Percentiles rank a stretch among this genome's conserved stretches.
Conservation (phyloP, 257 asterid genomes). For the Paulownia fortunei region DNA sequence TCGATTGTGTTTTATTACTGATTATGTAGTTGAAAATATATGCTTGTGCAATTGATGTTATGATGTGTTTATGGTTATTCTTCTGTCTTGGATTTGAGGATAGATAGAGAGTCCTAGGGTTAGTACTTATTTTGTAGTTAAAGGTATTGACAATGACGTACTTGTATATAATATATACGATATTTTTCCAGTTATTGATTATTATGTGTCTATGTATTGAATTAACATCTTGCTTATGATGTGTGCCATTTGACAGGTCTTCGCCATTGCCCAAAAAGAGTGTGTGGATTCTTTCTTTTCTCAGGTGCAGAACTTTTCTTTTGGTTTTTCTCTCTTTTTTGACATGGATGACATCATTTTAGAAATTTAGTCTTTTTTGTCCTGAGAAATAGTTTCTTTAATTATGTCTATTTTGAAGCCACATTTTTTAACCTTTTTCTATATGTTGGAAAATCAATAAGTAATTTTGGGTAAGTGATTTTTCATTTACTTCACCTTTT, state of each 20-base stretch:
- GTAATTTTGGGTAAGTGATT: background rate
- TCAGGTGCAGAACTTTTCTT: conserved; percentile 59
- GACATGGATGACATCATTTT: background rate
- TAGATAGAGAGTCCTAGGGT: no score
- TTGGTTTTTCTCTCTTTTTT: background rate
- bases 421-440: background rate
- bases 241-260: conserved; percentile 65
- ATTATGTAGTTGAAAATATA: background rate
- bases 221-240: conserved; percentile 22
- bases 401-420: background rate
- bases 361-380: conserved; percentile 3
- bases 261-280: conserved; percentile 90
- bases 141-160: conserved; percentile 14
- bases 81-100: background rate
- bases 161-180: background rate
- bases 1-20: background rate
- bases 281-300: conserved; percentile 89
- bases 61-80: background rate
- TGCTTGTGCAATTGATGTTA: conserved; percentile 1
- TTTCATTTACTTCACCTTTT: background rate
- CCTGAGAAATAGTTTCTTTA: conserved; percentile 14
- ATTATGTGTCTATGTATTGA: conserved; percentile 1
- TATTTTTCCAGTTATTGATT: background rate
- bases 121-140: background rate
- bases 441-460: background rate